Base-by-base conservation (phyloP, 257 asterid species). In the Marsdenia floribunda region DNA sequence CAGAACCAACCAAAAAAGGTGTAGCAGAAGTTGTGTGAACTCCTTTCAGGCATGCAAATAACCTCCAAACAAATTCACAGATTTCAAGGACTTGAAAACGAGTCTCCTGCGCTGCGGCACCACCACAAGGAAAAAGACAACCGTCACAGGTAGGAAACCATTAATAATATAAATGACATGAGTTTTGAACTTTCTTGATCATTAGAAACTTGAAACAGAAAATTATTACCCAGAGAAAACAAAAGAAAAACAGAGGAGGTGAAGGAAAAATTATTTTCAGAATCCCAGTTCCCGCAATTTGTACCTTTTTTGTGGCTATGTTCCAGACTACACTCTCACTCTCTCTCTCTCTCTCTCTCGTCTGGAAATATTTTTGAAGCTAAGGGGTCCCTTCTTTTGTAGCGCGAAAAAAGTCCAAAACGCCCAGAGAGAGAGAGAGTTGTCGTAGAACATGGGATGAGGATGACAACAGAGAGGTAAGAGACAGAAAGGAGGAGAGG, bases 81-180 rank as follows among this genome's bases (percentile, higher is more conserved):
- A 61, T 75, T 68, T 78, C 79, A 75, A 82, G 81, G 78, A 40
- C 70, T 75, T 52, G 65, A 60, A 75, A 75, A 78, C 71, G 75
- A 72, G 74, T 22, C 64, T 59, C 64, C 77, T 74, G 77, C 38
- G 59, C 77, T 74, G 75, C 38, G 68, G 71, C 38, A 66, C 68
- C 68, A 74, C 21, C 57, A 15, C 21, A 52, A 18, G 52, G 83
- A 55, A 82, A 76, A 73, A 76, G 83, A 82, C 85, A 82, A 82
- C 33, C 46, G 64, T 38, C 49, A 67, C 72, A 75, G 79, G 54
- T 38, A 66, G 52, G 15, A 65, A 52, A 13, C 57, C n/a, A 15
- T 47, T 47, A 44, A 6, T 7, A 44, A 66, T 50, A 71, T 38
- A 49, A 54, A 82, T 68, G 75, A 74, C 82, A 74, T 49, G 61